Base-by-base conservation (phyloP, 129 eudicot genomes). In the Pittosporum tobira region DNA sequence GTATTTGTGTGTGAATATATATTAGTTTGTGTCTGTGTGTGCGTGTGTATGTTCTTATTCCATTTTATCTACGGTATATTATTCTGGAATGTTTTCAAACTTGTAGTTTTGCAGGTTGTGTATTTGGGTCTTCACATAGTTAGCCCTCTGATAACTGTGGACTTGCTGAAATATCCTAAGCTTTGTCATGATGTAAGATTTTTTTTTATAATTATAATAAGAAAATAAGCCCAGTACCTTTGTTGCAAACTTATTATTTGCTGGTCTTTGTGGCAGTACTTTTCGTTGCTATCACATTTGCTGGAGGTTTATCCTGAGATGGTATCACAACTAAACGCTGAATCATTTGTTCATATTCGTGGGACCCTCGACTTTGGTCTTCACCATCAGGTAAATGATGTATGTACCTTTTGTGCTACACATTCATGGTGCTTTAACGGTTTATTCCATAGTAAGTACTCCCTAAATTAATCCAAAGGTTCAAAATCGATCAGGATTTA, bases 241-340 rank as follows among this genome's bases (percentile, higher is more conserved):
- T 34, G 37, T 53, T 59, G 50, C 15, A 53, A 19, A 53, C 37
- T 77, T 73, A 68, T 71, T 61, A 9, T 25, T 42, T 66, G 27
- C 13, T 61, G 74, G 26, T 42, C 38, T 45, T 58, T 59, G 43
- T 58, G 54, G 57, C 77, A 91, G 99, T 81, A 86, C 62, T 91
- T 91, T 72, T 81, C 79, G 24, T 74, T 91, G 76, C 68, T 91
- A 71, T 91, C 99, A 15, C 96, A 91, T 70, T 72, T 91, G 90
- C 73, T 91, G 78, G 99, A 91, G 71, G 94, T 86, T 51, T 83
- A 91, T 70, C 99, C 99, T 19, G 96, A 91, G 75, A 83, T 91
- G 88, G 70, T 87, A 48, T 73, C 82, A 5, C 84, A 87, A 69
- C 67, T 91, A 68, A 91, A 72, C 62, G 47, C 56, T 50, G 99